Percentiles rank a stretch among this genome's conserved stretches.
These are phyloP conservation scores for Phytopythium ostracodes DNA, from an alignment of 352 stramenopile genomes.

Conservation along the genomic window DNA sequence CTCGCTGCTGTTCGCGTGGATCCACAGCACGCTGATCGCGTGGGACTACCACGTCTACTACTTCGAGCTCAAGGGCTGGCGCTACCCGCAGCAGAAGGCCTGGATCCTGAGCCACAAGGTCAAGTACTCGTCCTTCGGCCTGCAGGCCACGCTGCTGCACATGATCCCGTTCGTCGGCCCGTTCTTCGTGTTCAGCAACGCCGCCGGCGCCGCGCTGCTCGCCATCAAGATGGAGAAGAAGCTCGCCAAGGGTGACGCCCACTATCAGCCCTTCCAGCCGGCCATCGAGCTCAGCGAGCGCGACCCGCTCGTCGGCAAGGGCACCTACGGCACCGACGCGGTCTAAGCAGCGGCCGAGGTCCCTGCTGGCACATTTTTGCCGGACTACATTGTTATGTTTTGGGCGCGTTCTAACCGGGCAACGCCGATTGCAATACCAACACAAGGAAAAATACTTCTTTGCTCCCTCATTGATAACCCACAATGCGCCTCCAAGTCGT, in stretches of 20 bases:
- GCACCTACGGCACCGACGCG: slow-evolving; percentile 1
- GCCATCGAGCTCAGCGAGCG: slow-evolving; percentile 6
- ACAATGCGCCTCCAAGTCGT: too few relatives aligned
- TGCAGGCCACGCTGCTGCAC: slow-evolving; percentile 49
- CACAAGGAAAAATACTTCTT: neutral
- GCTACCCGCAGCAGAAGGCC: slow-evolving; percentile 42
- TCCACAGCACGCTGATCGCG: slow-evolving; percentile 48
- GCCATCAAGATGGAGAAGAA: slow-evolving; percentile 55
- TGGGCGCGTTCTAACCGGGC: neutral
- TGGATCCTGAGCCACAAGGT: slow-evolving; percentile 34
- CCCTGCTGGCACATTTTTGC: neutral
- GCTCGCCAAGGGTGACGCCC: slow-evolving; percentile 18
- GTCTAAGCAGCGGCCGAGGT: neutral
- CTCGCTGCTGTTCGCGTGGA: slow-evolving; percentile 46
- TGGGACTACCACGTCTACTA: slow-evolving; percentile 63
- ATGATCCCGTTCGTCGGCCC: slow-evolving; percentile 50
- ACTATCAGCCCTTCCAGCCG: slow-evolving; percentile 8
- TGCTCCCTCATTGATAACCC: too few relatives aligned
- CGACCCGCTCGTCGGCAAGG: slow-evolving; percentile 7
- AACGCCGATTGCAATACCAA: neutral
- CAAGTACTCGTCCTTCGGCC: slow-evolving; percentile 51
- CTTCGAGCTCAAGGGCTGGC: slow-evolving; percentile 44
- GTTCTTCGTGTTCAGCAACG: slow-evolving; percentile 65
- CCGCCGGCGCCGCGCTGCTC: slow-evolving; percentile 48
- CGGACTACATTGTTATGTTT: too few relatives aligned